phyloP scores from a whole-genome alignment of 805 yeast species.

The Candida insectalens region DNA sequence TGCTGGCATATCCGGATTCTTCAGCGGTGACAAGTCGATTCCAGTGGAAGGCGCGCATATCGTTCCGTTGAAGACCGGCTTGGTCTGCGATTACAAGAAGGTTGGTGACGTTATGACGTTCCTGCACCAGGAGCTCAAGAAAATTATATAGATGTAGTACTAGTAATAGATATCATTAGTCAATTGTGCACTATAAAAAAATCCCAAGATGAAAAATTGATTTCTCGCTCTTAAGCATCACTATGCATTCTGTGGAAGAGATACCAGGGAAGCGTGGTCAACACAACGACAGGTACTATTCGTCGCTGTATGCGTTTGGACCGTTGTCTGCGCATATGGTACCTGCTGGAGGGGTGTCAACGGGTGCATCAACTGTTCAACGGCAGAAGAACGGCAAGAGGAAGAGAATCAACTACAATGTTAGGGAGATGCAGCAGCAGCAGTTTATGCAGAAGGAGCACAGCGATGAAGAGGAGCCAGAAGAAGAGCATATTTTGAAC shows the following conservation, averaged over 20 bases:
- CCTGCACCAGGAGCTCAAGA: constrained; percentile 11
- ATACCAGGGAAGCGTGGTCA: constrained; percentile 20
- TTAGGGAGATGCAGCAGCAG: constrained; percentile 22
- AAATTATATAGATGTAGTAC: constrained; percentile 2
- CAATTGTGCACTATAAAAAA: too few species aligned
- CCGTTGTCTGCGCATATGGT: constrained; percentile 3
- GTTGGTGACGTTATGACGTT: constrained; percentile 11
- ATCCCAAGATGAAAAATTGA: too few species aligned
- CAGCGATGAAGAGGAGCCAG: constrained; percentile 4
- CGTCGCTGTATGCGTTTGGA: constrained; percentile 18
- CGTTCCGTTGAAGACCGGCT: constrained; percentile 13
- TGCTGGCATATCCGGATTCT: constrained; percentile 6
- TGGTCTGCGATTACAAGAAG: constrained; percentile 18
- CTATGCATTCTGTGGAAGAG: constrained; percentile 24
- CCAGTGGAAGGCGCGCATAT: constrained; percentile 6
- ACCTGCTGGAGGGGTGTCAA: not conserved
- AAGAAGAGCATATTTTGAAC: constrained; percentile 3
- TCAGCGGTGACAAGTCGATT: constrained; percentile 12
- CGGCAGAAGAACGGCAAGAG: constrained; percentile 11
- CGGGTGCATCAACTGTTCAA: constrained; percentile 1
- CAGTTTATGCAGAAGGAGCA: constrained; percentile 10
- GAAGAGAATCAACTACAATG: constrained; percentile 25
- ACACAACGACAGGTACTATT: constrained; percentile 15
- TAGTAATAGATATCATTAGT: too few species aligned
- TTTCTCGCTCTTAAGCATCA: too few species aligned